A percentile compares a stretch with the other conserved stretches of the same genome.
These are phyloP conservation scores for Cruciata laevipes DNA, from an alignment of 257 asterid genomes.

Conservation along the genomic window DNA sequence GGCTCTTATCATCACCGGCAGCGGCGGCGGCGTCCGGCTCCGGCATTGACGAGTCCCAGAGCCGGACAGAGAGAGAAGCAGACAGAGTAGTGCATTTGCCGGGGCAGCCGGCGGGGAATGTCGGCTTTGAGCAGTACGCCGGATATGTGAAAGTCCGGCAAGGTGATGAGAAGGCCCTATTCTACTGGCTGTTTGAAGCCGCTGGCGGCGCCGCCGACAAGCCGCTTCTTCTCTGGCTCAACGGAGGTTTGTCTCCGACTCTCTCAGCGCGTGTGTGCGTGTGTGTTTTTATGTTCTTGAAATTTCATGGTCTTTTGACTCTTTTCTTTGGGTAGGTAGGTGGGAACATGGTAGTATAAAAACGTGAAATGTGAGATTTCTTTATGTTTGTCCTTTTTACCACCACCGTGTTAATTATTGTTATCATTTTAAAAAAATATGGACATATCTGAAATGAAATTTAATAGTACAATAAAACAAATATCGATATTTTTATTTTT, in stretches of 20 bases:
- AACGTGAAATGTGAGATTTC: background rate
- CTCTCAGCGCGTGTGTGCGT: background rate
- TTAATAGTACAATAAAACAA: too few relatives aligned
- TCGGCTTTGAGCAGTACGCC: slow-evolving; percentile 14
- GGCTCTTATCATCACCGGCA: background rate
- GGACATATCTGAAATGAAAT: too few relatives aligned
- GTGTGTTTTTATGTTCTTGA: background rate
- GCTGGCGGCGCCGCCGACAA: slow-evolving; percentile 7
- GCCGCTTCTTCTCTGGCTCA: slow-evolving; percentile 28
- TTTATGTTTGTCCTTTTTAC: background rate
- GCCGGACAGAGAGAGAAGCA: slow-evolving; percentile 13
- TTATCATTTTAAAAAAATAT: too few relatives aligned
- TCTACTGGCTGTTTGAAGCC: slow-evolving; percentile 25
- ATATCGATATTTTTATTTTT: too few relatives aligned
- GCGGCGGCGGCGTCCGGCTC: background rate
- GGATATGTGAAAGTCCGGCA: slow-evolving; percentile 18
- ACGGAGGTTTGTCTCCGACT: slow-evolving; percentile 21
- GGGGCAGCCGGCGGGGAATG: slow-evolving; percentile 13
- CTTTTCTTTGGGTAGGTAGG: background rate
- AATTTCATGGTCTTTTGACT: background rate
- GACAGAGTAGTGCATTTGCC: slow-evolving; percentile 18
- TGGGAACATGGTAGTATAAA: background rate
- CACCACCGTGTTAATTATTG: background rate
- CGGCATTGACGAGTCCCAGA: background rate
- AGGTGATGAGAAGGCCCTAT: slow-evolving; percentile 18